Base-by-base conservation (phyloP, 2,329 filamentous ascomycete genomes). In the Lecanicillium sp. region DNA sequence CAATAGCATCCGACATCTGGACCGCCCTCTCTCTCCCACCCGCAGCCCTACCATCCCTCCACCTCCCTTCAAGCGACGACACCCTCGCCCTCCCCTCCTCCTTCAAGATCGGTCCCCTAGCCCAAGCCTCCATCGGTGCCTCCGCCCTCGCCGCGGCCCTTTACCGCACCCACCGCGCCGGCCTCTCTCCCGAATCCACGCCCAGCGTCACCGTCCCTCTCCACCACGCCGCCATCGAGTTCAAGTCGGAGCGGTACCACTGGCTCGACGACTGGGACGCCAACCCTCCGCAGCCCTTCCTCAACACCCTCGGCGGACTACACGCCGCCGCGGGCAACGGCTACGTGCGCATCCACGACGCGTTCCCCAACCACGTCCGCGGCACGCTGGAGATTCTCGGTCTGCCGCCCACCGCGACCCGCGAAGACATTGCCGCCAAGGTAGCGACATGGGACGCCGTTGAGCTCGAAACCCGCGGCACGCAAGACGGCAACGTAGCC, bases 291-390 rank as follows among this genome's bases (percentile, higher is more conserved):
- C 20, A 54, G 0, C 47, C 53, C 0, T 54, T 59, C 0, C 37
- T 55, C 0, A 65, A 63, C 1, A 53, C 60, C 0, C 61, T 78
- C 3, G 70, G 72, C 3, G 74, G 73, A 1, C 47, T 77, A 0
- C 66, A 79, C 47, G 59, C 58, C 37, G 66, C 72, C 0, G 51
- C 53, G 0, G n/a, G n/a, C n/a, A 72, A 77, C 42, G 73, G 72
- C 2, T 58, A 71, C 36, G 64, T 79, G 3, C 64, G 73, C 3
- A 65, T 78, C 33, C 74, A 79, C 44, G 74, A 77, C 39, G 52
- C 52, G 0, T 77, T 78, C 40, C 60, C 65, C 0, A 65, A 76
- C 36, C 74, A 79, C 42, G 60, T 62, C 0, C 19, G 56, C 3
- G 68, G 64, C 3, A 61, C 66, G 0, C 52, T 70, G 3, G 42